A percentile compares a stretch with the other conserved stretches of the same genome.
Evolutionary conservation across 345 rosid genomes (phyloP).

Genomic region (Kandelia obovata): DNA sequence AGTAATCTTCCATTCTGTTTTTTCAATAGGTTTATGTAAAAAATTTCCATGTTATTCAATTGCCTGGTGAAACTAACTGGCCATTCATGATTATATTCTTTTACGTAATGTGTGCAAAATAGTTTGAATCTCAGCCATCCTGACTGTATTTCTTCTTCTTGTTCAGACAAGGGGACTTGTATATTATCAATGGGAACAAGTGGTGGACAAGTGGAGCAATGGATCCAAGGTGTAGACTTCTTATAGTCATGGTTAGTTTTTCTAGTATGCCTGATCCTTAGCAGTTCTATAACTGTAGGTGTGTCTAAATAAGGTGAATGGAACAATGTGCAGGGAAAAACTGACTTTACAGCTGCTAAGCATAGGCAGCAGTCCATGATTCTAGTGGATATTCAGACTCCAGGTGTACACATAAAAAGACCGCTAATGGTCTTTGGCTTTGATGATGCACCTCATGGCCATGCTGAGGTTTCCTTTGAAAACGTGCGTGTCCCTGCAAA

Average conservation of each 20-base stretch:
- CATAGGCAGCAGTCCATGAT: conserved; percentile 99
- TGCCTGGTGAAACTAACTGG: neutral
- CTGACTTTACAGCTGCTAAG: conserved; percentile 67
- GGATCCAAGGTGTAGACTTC: conserved; percentile 97
- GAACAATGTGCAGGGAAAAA: conserved; percentile 67
- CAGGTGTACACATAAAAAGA: conserved; percentile 71
- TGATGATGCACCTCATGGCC: conserved; percentile 99
- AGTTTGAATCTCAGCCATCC: conserved; percentile 8
- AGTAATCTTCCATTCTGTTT: no score
- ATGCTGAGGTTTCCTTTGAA: conserved; percentile 77
- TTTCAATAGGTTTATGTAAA: no score
- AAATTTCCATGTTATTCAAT: neutral
- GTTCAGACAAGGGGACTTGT: conserved; percentile 74
- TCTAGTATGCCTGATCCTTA: neutral
- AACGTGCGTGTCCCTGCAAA: conserved; percentile 75
- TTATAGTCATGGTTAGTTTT: conserved; percentile 89
- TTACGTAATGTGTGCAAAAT: conserved; percentile 1
- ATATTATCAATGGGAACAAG: conserved; percentile 80
- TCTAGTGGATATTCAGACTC: conserved; percentile 70
- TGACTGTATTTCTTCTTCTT: conserved; percentile 17
- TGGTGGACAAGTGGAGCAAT: conserved; percentile 99
- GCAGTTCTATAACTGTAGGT: conserved; percentile 8
- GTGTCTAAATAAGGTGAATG: conserved; percentile 6
- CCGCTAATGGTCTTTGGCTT: conserved; percentile 88
- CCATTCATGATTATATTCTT: neutral